phyloP scores from a whole-genome alignment of 345 rosid genomes.

The Aquilaria sinensis region DNA sequence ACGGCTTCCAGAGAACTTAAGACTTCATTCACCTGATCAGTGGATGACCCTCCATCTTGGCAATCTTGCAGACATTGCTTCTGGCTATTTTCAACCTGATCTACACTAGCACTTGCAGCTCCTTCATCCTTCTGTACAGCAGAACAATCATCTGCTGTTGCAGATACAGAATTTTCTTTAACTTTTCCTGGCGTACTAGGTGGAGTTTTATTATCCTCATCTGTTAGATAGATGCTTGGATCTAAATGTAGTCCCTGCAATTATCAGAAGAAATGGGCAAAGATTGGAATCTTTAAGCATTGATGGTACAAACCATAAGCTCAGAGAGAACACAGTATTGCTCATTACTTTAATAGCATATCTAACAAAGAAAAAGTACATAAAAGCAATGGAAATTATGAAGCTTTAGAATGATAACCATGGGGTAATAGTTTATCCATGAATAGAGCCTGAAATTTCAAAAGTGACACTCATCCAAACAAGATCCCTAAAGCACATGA shows the following conservation, averaged over 20 bases:
- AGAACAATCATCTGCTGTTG: slow-evolving; percentile 21
- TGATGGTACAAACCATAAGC: too few relatives aligned
- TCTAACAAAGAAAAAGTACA: too few relatives aligned
- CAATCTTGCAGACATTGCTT: slow-evolving; percentile 8
- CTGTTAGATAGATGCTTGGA: slow-evolving; percentile 96
- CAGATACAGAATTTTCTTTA: slow-evolving; percentile 27
- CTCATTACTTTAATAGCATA: too few relatives aligned
- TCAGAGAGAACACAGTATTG: too few relatives aligned
- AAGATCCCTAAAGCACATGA: too few relatives aligned
- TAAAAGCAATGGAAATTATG: slow-evolving; percentile 5
- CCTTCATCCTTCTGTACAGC: slow-evolving; percentile 26
- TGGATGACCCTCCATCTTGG: slow-evolving; percentile 21
- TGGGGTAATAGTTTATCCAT: too few relatives aligned
- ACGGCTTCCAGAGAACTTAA: slow-evolving; percentile 29
- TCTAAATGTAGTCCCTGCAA: slow-evolving; percentile 94
- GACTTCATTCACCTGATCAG: slow-evolving; percentile 30
- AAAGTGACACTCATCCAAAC: too few relatives aligned
- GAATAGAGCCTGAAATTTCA: too few relatives aligned
- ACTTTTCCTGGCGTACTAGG: slow-evolving; percentile 32
- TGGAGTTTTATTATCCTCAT: slow-evolving; percentile 67
- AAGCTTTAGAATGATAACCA: slow-evolving; percentile 6
- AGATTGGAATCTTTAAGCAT: too few relatives aligned
- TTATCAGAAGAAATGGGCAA: slow-evolving; percentile 8
- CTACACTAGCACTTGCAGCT: slow-evolving; percentile 21
- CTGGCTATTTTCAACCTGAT: slow-evolving; percentile 22